Conservation (phyloP, 2,329 filamentous ascomycete species). For the Arthrobotrys sphaeroides region DNA sequence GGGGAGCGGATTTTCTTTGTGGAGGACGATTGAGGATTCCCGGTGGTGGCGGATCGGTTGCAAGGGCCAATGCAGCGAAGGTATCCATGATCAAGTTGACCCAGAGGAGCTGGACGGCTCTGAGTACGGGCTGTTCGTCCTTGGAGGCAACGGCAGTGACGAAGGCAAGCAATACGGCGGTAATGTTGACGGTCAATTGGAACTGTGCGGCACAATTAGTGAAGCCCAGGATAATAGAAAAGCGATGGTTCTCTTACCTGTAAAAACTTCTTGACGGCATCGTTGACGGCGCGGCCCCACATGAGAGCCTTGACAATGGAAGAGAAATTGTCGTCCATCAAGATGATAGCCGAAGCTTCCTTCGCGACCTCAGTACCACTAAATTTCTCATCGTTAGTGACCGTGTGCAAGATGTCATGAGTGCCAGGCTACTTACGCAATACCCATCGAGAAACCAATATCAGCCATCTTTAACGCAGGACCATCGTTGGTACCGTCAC, state of each 20-base stretch:
- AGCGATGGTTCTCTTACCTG: constrained; percentile 60
- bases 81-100: constrained; percentile 77
- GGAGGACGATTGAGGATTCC: constrained; percentile 68
- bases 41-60: constrained; percentile 71
- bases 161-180: constrained; percentile 73
- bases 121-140: constrained; percentile 70
- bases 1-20: constrained; percentile 63
- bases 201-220: constrained; percentile 62
- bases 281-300: constrained; percentile 76
- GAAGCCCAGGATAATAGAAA: neutral
- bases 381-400: constrained; percentile 23
- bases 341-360: constrained; percentile 74
- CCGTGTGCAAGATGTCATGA: neutral
- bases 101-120: constrained; percentile 74
- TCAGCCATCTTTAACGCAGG: constrained; percentile 73
- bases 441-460: constrained; percentile 75
- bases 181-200: constrained; percentile 76
- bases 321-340: constrained; percentile 73
- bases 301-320: constrained; percentile 74
- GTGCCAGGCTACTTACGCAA: constrained; percentile 61
- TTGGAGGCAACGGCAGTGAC: constrained; percentile 70
- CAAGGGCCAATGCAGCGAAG: constrained; percentile 72
- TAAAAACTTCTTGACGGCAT: constrained; percentile 74
- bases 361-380: constrained; percentile 73
- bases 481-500: constrained; percentile 74